Conservation (phyloP, 257 asterid genomes). For the Anisodus tanguticus region DNA sequence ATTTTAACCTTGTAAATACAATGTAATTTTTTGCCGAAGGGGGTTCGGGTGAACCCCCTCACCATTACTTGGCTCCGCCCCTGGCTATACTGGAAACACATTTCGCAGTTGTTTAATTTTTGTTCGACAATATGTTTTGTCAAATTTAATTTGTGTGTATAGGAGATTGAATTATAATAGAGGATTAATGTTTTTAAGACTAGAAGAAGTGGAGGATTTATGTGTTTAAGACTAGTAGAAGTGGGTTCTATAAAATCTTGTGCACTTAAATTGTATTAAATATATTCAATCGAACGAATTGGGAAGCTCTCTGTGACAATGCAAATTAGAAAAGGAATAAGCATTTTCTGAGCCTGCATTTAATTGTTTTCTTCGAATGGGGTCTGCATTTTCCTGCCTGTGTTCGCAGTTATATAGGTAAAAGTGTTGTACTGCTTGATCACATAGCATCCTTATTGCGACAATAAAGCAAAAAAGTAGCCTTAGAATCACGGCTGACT, state of each 20-base stretch:
- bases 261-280: neutral
- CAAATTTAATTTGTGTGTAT: neutral
- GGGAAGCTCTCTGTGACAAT: neutral
- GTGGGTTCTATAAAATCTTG: neutral
- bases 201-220: neutral
- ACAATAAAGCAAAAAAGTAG: neutral
- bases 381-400: constrained; percentile 2
- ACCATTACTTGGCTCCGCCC: too few relatives aligned
- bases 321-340: neutral
- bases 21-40: too few relatives aligned
- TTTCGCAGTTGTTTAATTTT: neutral
- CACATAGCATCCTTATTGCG: neutral
- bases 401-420: neutral
- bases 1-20: too few relatives aligned
- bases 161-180: neutral
- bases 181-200: neutral
- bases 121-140: neutral
- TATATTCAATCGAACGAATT: neutral
- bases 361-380: neutral
- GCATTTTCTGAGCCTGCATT: neutral
- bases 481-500: neutral
- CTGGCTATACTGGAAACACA: neutral
- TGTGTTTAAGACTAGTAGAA: neutral
- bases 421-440: neutral
- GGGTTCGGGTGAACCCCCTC: too few relatives aligned